These are phyloP conservation scores for Nannizzia gypsea DNA, from an alignment of 2,329 filamentous ascomycete genomes.

Conservation along the genomic window DNA sequence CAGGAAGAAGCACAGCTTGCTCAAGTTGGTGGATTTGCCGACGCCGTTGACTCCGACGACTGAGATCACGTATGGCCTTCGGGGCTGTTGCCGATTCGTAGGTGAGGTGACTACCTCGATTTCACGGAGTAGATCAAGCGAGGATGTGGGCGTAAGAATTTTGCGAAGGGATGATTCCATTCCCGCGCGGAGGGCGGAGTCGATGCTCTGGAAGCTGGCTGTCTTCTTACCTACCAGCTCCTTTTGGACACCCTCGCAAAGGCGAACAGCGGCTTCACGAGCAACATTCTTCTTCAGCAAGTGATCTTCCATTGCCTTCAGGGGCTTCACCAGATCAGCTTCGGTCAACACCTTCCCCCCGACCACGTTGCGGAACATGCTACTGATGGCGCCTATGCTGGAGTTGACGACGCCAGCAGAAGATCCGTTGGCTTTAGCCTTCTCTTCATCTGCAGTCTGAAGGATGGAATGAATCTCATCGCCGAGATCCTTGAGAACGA, in stretches of 20 bases:
- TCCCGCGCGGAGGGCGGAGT: constrained; percentile 67
- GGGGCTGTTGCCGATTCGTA: constrained; percentile 48
- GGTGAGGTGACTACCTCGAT: constrained; percentile 69
- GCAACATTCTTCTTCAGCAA: constrained; percentile 92
- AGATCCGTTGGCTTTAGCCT: constrained; percentile 31
- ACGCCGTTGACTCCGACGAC: constrained; percentile 98
- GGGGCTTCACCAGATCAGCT: constrained; percentile 76
- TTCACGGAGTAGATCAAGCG: constrained; percentile 84
- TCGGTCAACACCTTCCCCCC: constrained; percentile 87
- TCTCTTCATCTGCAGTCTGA: constrained; percentile 60
- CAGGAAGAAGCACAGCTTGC: constrained; percentile 96
- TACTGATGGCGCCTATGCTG: constrained; percentile 69
- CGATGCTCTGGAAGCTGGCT: constrained; percentile 78
- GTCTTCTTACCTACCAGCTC: constrained; percentile 87
- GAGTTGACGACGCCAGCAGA: constrained; percentile 61
- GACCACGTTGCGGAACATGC: constrained; percentile 86
- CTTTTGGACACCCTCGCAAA: constrained; percentile 83
- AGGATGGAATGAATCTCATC: constrained; percentile 89
- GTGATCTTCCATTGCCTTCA: constrained; percentile 94
- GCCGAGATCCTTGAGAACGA: constrained; percentile 83
- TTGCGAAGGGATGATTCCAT: constrained; percentile 89
- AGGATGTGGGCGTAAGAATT: constrained; percentile 91
- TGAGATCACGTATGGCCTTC: constrained; percentile 88
- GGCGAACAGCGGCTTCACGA: constrained; percentile 77
- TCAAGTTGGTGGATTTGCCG: constrained; percentile 93